Conservation (phyloP, 2,329 filamentous ascomycete species). For the Dactylella cylindrospora region DNA sequence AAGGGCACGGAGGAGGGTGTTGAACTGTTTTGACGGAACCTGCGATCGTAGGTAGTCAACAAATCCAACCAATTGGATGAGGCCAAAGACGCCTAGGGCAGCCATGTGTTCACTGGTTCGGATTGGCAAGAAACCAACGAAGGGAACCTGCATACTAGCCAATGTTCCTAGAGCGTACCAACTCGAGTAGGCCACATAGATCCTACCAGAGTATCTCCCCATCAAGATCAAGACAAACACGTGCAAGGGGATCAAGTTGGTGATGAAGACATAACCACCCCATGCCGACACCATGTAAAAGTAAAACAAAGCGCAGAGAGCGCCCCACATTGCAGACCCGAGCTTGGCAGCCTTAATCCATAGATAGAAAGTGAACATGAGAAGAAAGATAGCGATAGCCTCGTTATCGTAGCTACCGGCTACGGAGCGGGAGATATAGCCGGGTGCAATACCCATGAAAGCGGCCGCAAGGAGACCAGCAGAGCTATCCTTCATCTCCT, state of each 20-base stretch:
- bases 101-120: constrained; percentile 99
- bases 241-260: constrained; percentile 91
- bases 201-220: constrained; percentile 88
- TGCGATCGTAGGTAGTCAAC: constrained; percentile 87
- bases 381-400: constrained; percentile 96
- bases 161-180: constrained; percentile 97
- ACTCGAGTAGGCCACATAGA: constrained; percentile 96
- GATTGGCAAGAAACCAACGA: constrained; percentile 94
- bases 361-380: constrained; percentile 97
- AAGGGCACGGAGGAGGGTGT: constrained; percentile 77
- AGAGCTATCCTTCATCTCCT: constrained; percentile 94
- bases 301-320: constrained; percentile 91
- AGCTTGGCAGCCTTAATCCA: constrained; percentile 99
- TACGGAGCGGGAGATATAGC: constrained; percentile 96
- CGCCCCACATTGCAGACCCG: constrained; percentile 95
- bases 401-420: constrained; percentile 99
- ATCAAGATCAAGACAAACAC: constrained; percentile 92
- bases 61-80: constrained; percentile 89
- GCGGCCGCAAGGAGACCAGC: constrained; percentile 89
- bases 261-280: constrained; percentile 99
- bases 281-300: constrained; percentile 99
- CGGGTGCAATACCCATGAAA: constrained; percentile 97
- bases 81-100: constrained; percentile 88
- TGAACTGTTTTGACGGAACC: constrained; percentile 88
- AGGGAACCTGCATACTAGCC: constrained; percentile 98